Evolutionary conservation across 2,329 filamentous ascomycete genomes (phyloP), one percentile per base, ranked within the genome.

Genomic region (Monosporascus ibericus): DNA sequence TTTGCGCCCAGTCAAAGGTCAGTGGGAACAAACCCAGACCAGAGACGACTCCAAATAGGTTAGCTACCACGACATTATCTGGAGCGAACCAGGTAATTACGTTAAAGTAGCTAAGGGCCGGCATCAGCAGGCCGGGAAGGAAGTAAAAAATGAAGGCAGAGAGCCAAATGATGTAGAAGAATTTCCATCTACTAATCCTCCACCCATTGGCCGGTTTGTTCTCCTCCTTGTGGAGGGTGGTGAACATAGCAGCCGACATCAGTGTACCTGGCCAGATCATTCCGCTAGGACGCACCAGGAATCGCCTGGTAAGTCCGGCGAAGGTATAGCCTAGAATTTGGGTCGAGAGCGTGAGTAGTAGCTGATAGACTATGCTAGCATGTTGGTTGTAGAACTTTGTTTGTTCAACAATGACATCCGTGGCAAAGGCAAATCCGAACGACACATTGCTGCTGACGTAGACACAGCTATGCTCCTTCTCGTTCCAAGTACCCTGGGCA

Each of bases 211-310:
- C 90, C 37, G 84, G 80, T 60, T 86, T 88, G 68, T 94, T 95
- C 64, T 92, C 86, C 55, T 90, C 85, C 62, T 87, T 91, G 69
- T 95, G 90, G 48, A 95, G 76, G 0, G 89, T 92, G 4, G 85
- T 86, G 63, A 95, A 94, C 88, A 95, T 92, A 62, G 90, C 86
- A 1, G 89, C 90, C 20, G 90, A 92, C 78, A 92, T 91, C 48
- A 95, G 75, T 0, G 90, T 95, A 22, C 87, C 87, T 1, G 90
- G 90, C 90, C 90, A 95, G 47, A 95, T 90, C 87, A 95, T 95
- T 54, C 88, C 88, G 56, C 87, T 88, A 0, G 90, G 90, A 25
- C 89, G 83, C 27, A 95, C 90, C 5, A 95, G 77, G 66, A 91
- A 94, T 48, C 88, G 82, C 52, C 90, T 79, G 2, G 88, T 88